A percentile compares a stretch with the other conserved stretches of the same genome.
These are phyloP conservation scores for Yarrowia porcina DNA, from an alignment of 805 yeast genomes.

Conservation along the genomic window DNA sequence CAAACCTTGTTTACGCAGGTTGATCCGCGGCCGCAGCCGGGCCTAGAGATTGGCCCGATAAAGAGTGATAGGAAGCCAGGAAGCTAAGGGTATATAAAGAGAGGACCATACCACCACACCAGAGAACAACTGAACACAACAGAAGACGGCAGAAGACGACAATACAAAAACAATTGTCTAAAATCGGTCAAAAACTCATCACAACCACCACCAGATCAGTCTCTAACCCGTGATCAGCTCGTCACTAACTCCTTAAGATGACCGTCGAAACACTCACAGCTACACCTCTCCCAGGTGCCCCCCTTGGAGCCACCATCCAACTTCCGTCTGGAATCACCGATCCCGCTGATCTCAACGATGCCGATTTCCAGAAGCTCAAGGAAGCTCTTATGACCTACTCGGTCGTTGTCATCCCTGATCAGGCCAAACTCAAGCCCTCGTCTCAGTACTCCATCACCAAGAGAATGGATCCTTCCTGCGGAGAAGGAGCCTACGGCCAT, in stretches of 20 bases:
- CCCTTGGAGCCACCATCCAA: constrained; percentile 66
- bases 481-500: constrained; percentile 71
- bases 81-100: no score
- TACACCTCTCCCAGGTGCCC: constrained; percentile 48
- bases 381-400: constrained; percentile 65
- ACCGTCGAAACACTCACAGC: constrained; percentile 33
- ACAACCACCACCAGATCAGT: no score
- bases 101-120: no score
- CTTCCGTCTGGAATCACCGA: constrained; percentile 71
- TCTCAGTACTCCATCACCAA: constrained; percentile 75
- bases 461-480: constrained; percentile 70
- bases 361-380: constrained; percentile 59
- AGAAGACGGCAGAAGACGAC: no score
- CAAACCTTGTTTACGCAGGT: constrained; percentile 1
- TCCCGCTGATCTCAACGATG: constrained; percentile 63
- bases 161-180: no score
- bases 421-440: constrained; percentile 62
- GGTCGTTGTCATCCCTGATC: constrained; percentile 72
- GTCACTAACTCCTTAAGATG: no score
- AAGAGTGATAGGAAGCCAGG: no score
- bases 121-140: no score
- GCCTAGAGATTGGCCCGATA: background rate
- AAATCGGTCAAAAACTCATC: no score
- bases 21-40: constrained; percentile 10
- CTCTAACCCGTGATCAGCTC: no score